Evolutionary conservation across 306 rosid species (phyloP), one percentile per base, ranked within the genome.

Genomic region (Leucaena leucocephala): DNA sequence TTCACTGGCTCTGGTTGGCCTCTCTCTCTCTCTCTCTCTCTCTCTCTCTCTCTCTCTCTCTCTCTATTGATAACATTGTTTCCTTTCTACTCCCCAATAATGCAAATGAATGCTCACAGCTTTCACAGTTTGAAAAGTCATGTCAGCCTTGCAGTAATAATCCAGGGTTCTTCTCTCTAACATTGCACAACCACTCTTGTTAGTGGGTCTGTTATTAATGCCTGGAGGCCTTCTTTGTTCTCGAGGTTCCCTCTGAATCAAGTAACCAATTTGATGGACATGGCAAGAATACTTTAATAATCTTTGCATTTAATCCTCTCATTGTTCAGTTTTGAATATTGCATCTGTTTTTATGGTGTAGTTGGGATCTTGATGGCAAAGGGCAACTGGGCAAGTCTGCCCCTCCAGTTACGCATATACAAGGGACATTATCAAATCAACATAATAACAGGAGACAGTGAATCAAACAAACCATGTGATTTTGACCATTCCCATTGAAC

Each of bases 391-490:
- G 38, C 48, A 21, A 40, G 55, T 11, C 63, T 64, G 72, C 19
- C 8, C 72, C 1, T 62, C 36, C 10, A 22, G 68, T 10, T 10
- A 39, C 17, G 48, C 71, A 17, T 10, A 8, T 0, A 1, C 6
- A 22, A 58, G 65, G 40, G 8, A 61, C 33, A 12, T 27, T 16
- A 61, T 10, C 17, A 33, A 55, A 55, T 55, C 33, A 55, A 52
- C 22, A 52, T 10, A 7, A 3, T 5, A 50, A 50, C 15, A 12
- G 1, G 34, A 3, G 42, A 8, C 61, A 61, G 57, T 73, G 62
- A 61, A n/a, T 61, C 70, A 75, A 71, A 72, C 77, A 82, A 82
- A 35, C 76, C 70, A 70, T 67, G 70, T 74, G 49, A 65, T n/a
- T n/a, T 62, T 64, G 40, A 75, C 52, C 57, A 69, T 64, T 65